phyloP scores from a whole-genome alignment of 1,284 basidiomycete species.

The Vanrija humicola region DNA sequence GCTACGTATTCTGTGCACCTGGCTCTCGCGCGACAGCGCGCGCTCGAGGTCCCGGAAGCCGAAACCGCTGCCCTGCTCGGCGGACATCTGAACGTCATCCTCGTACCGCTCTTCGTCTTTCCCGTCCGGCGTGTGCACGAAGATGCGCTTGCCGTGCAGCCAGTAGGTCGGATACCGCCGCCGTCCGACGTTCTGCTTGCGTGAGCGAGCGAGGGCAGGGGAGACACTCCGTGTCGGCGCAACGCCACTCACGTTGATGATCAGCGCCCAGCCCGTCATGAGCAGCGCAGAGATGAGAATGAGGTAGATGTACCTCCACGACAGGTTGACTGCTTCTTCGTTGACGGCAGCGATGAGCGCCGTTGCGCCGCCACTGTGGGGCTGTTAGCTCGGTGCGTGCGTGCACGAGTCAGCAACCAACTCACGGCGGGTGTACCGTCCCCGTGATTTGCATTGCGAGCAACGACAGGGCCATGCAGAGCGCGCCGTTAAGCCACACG shows the following conservation, averaged over 20 bases:
- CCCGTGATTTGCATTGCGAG: conserved; percentile 58
- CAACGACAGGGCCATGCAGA: conserved; percentile 55
- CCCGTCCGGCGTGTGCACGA: conserved; percentile 1
- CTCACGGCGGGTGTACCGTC: conserved; percentile 59
- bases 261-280: conserved; percentile 55
- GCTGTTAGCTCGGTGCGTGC: neutral
- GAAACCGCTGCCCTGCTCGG: too few relatives aligned
- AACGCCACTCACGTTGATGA: conserved; percentile 50
- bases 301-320: conserved; percentile 62
- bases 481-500: conserved; percentile 58
- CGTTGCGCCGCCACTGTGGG: conserved; percentile 53
- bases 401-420: conserved; percentile 1
- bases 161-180: conserved; percentile 58
- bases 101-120: too few relatives aligned
- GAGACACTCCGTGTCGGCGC: neutral
- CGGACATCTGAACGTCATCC: too few relatives aligned
- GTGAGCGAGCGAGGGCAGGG: neutral
- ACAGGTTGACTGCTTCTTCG: conserved; percentile 52
- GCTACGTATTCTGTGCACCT: too few relatives aligned
- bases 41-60: too few relatives aligned
- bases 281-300: conserved; percentile 57
- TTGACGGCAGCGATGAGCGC: conserved; percentile 55
- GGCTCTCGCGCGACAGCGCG: too few relatives aligned
- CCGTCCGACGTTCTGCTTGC: conserved; percentile 54
- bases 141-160: conserved; percentile 24